Base-by-base conservation (phyloP, 2,329 filamentous ascomycete genomes). In the Kalaharituber pfeilii region DNA sequence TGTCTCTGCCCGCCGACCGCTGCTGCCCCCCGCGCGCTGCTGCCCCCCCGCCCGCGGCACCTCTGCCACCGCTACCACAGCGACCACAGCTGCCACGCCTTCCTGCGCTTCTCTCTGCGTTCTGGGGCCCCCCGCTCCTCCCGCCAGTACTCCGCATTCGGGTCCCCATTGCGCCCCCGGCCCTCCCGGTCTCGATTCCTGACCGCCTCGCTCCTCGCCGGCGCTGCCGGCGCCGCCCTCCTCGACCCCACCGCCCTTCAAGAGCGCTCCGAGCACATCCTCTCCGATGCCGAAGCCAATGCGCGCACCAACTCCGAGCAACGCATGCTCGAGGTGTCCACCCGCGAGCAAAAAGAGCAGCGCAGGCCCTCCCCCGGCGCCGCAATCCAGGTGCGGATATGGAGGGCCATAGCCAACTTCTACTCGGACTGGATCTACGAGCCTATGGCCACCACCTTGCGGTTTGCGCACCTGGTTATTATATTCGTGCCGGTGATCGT, bases 401-500 rank as follows among this genome's bases (percentile, higher is more conserved):
- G 50, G 13, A 28, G 45, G 29, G 50, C 25, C 1, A 30, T 53
- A 26, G 26, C 47, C 5, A 6, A 59, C n/a, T 53, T 59, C 25
- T n/a, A 51, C 7, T 22, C 53, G 22, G 55, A 59, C 33, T 59
- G 56, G 36, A 15, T 63, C 24, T 52, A 62, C 44, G 91, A 98
- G 68, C 89, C 91, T 0, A 67, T 95, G 25, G 87, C 82, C 53
- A 98, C 89, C 0, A 85, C 84, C 0, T 68, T 89, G 49, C 78
- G 91, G n/a, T 93, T 98, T 63, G 68, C 95, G 18, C 86, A 95
- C 65, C 73, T 98, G 4, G 78, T 86, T 49, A 68, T 82, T 56
- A 91, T 98, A 53, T 98, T 98, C 65, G 80, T 95, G 20, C 91
- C 91, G 0, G 87, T 98, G 42, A 79, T 98, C 52, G 67, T 82